Evolutionary conservation across 768 basidiomycete species (phyloP).

Genomic region (Macrolepiota fuliginosa): DNA sequence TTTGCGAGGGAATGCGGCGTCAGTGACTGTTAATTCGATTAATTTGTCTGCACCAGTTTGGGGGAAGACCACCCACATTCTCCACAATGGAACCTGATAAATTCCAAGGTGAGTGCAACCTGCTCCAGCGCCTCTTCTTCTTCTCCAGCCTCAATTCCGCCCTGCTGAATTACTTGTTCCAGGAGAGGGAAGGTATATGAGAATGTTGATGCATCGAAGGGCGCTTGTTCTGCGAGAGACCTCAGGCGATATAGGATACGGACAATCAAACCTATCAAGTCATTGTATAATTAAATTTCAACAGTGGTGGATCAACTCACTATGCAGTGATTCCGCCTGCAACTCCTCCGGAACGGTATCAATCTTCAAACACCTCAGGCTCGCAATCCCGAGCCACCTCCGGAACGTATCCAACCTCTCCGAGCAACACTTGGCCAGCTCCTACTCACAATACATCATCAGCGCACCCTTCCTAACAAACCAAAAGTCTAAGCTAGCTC

Average conservation of each 20-base stretch:
- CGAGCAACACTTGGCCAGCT: constrained; percentile 69
- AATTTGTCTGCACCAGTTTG: neutral
- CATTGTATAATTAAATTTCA: constrained; percentile 1
- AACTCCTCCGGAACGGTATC: constrained; percentile 69
- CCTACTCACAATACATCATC: constrained; percentile 34
- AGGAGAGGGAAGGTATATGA: constrained; percentile 79
- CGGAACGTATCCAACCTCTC: constrained; percentile 68
- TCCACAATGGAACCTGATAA: constrained; percentile 67
- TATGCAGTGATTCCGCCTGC: constrained; percentile 64
- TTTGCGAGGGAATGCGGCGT: constrained; percentile 71
- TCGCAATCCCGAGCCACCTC: constrained; percentile 80
- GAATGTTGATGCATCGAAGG: constrained; percentile 86
- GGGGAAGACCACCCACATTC: constrained; percentile 55
- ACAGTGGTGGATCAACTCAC: constrained; percentile 33
- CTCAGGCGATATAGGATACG: constrained; percentile 86
- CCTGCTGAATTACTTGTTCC: constrained; percentile 59
- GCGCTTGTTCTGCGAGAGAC: constrained; percentile 73
- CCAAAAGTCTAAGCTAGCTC: constrained; percentile 23
- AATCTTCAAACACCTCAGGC: constrained; percentile 69
- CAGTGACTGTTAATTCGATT: constrained; percentile 48
- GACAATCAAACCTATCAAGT: constrained; percentile 60
- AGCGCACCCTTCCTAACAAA: neutral
- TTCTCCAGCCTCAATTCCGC: constrained; percentile 63
- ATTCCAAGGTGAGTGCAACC: constrained; percentile 67
- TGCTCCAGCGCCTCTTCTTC: constrained; percentile 79